phyloP scores from a whole-genome alignment of 2,329 filamentous ascomycete species.

The Colletotrichum sp. region DNA sequence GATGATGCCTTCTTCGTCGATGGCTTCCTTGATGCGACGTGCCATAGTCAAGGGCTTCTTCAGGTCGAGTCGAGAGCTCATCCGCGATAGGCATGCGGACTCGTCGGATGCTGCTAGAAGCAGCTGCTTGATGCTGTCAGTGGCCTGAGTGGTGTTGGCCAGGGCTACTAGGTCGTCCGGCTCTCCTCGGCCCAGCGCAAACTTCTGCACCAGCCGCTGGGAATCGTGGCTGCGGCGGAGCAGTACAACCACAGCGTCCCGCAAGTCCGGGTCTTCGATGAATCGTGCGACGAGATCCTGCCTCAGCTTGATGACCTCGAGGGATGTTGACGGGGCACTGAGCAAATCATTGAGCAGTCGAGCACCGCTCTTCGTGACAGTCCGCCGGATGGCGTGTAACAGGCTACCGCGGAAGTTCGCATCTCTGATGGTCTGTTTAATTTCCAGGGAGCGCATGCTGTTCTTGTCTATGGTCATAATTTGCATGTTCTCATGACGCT shows the following conservation, averaged over 20 bases:
- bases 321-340: slow-evolving; percentile 88
- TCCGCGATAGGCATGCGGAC: slow-evolving; percentile 41
- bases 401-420: slow-evolving; percentile 81
- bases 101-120: slow-evolving; percentile 34
- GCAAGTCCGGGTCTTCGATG: slow-evolving; percentile 67
- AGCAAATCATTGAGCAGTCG: slow-evolving; percentile 84
- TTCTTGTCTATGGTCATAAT: slow-evolving; percentile 93
- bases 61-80: slow-evolving; percentile 67
- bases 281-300: slow-evolving; percentile 84
- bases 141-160: slow-evolving; percentile 79
- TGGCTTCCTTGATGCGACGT: slow-evolving; percentile 72
- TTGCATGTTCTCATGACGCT: slow-evolving; percentile 74
- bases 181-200: slow-evolving; percentile 89
- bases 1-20: slow-evolving; percentile 91
- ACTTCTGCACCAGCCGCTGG: slow-evolving; percentile 90
- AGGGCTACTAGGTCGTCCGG: slow-evolving; percentile 88
- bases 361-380: slow-evolving; percentile 89
- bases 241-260: slow-evolving; percentile 71
- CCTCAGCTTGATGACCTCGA: slow-evolving; percentile 77
- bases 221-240: slow-evolving; percentile 83
- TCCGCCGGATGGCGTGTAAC: slow-evolving; percentile 86
- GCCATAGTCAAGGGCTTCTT: slow-evolving; percentile 72
- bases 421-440: slow-evolving; percentile 85
- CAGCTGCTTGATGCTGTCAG: slow-evolving; percentile 65
- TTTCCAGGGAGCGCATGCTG: slow-evolving; percentile 86